Base-by-base conservation (phyloP, 2,329 filamentous ascomycete species). In the Cylindrodendrum hubeiense region DNA sequence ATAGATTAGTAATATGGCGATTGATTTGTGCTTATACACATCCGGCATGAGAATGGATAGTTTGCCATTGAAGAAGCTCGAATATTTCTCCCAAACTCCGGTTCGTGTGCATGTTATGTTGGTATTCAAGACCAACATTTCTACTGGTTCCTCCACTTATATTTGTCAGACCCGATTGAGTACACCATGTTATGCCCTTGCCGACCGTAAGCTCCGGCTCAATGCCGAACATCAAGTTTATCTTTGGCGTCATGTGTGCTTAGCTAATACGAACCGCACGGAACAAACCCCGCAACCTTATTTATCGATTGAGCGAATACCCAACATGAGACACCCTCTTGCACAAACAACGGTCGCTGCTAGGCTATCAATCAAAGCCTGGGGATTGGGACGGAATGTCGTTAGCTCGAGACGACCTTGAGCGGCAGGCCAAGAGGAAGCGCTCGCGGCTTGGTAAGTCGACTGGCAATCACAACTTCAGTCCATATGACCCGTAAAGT, bases 361-460 rank as follows among this genome's bases (percentile, higher is more conserved):
- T 34, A 34, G 33, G 15, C 33, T 34, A 34, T 39, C 34, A 39
- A 17, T 17, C 13, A 39, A 13, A 39, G 8, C 34, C 34, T 39
- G 13, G n/a, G 34, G 5, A 1, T 39, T 39, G 34, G 34, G 7
- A 39, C 34, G 34, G 17, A 39, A 39, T 39, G 34, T 39, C 34
- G 17, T n/a, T 39, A 39, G 34, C 34, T 39, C 34, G n/a, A n/a
- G 15, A 19, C 1, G n/a, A 39, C 34, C 34, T 4, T n/a, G 34
- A 39, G 17, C n/a, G n/a, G 21, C 53, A 22, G 41, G 3, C 53
- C 39, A 60, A 52, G 49, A 60, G 26, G 13, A 53, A 17, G 58
- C 47, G 58, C 21, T 60, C 58, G 26, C 49, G 58, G 21, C 33
- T 46, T 15, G 58, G 58, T 60, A 46, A 60, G 58, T 33, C 3